phyloP scores from a whole-genome alignment of 202 grass and related monocot species.

The Cymbopogon flexuosus region DNA sequence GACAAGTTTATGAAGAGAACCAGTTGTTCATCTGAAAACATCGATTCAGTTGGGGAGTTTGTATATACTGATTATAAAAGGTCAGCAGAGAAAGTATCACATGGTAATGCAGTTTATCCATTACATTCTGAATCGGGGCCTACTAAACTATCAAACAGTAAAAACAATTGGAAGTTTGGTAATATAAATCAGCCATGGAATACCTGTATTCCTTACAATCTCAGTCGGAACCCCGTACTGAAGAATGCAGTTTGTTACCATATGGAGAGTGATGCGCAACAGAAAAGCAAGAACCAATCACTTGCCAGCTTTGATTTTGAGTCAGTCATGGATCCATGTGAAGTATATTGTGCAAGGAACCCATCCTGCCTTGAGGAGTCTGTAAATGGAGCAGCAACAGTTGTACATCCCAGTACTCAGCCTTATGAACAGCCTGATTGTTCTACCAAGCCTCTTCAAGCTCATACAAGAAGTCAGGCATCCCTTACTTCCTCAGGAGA shows the following conservation, averaged over 20 bases:
- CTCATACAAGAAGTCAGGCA: slow-evolving; percentile 32
- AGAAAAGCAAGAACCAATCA: slow-evolving; percentile 39
- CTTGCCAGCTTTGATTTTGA: slow-evolving; percentile 69
- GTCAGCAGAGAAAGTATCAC: slow-evolving; percentile 32
- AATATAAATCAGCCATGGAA: slow-evolving; percentile 42
- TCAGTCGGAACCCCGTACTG: slow-evolving; percentile 65
- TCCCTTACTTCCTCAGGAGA: slow-evolving; percentile 41
- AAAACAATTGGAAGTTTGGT: slow-evolving; percentile 25
- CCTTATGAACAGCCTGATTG: slow-evolving; percentile 30
- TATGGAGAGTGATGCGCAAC: slow-evolving; percentile 25
- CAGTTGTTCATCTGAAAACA: slow-evolving; percentile 13
- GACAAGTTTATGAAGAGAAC: slow-evolving; percentile 40
- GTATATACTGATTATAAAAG: slow-evolving; percentile 29
- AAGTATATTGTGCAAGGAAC: slow-evolving; percentile 44
- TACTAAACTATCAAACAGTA: slow-evolving; percentile 20
- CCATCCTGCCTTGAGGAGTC: slow-evolving; percentile 26
- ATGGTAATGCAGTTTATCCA: slow-evolving; percentile 30
- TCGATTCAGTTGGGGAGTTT: slow-evolving; percentile 17
- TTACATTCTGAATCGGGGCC: slow-evolving; percentile 40
- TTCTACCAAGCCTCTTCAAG: slow-evolving; percentile 35
- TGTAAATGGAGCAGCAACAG: slow-evolving; percentile 33
- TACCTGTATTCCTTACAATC: slow-evolving; percentile 49
- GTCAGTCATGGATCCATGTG: slow-evolving; percentile 64
- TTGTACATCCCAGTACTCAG: slow-evolving; percentile 20
- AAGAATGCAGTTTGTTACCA: slow-evolving; percentile 39